Evolutionary conservation across 176 grass and related monocot species (phyloP).

Genomic region (Thinopyrum elongatum): DNA sequence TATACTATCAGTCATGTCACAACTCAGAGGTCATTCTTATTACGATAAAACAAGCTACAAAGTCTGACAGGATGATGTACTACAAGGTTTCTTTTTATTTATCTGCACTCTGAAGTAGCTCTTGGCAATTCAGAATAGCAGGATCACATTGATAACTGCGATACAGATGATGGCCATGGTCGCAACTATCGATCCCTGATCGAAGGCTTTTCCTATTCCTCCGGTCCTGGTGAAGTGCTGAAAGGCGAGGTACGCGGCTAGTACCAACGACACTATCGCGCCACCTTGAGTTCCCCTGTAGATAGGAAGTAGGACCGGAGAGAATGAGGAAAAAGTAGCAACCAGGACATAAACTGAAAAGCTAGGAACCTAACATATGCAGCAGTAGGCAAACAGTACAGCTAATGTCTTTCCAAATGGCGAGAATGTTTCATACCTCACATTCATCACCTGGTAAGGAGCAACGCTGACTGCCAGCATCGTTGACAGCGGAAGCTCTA

Average conservation of each 20-base stretch:
- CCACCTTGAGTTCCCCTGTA: constrained; percentile 87
- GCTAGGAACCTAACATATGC: neutral
- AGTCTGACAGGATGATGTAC: neutral
- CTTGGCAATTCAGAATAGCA: constrained; percentile 56
- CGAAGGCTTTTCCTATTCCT: constrained; percentile 60
- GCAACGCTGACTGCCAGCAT: constrained; percentile 76
- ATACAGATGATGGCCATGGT: constrained; percentile 72
- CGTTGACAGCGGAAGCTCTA: constrained; percentile 76
- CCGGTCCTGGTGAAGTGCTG: constrained; percentile 83
- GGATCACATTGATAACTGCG: constrained; percentile 36
- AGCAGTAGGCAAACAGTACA: neutral
- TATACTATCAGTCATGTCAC: neutral
- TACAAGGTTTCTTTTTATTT: constrained; percentile 27
- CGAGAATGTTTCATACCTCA: constrained; percentile 52
- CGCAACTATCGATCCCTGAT: constrained; percentile 72
- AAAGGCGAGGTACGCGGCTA: constrained; percentile 70
- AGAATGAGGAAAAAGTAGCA: neutral
- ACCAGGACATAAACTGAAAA: constrained; percentile 4
- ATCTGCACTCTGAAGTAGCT: neutral
- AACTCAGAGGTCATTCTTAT: neutral
- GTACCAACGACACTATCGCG: constrained; percentile 62
- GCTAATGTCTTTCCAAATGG: neutral
- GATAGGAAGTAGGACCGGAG: neutral
- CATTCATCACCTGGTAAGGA: constrained; percentile 61
- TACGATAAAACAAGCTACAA: neutral